Evolutionary conservation across 2,329 filamentous ascomycete genomes (phyloP), one percentile per base, ranked within the genome.

Genomic region (Microsporum audouinii): DNA sequence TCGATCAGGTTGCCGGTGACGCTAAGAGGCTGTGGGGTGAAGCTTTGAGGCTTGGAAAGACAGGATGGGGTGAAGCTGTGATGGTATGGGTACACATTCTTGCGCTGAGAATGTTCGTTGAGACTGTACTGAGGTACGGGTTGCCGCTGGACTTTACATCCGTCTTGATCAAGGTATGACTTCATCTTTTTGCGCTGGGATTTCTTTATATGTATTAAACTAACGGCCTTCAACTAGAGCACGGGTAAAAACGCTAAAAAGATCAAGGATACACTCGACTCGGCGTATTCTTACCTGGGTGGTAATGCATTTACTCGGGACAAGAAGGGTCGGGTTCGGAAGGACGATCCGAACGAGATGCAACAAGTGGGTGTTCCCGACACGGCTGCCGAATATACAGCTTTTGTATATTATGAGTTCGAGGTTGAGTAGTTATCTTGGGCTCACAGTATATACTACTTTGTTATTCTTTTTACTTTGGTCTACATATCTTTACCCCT

Each of bases 341-440:
- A 95, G 75, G 94, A 99, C 71, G 92, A 97, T 69, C 85, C 88
- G 47, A 87, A 85, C 41, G 92, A 97, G 68, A 88, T 96, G 82
- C 89, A 90, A 45, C 63, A 66, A 43, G 60, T 63, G 7, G 61
- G 60, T 33, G 86, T 88, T 2, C 75, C 79, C 38, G 82, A 83
- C 47, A 84, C 84, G 17, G 86, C 86, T 60, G 80, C 83, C 67
- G 91, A 96, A 73, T 99, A 97, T 78, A 94, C 90, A 63, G 88
- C 94, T 45, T 99, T 95, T 76, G 94, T 97, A 71, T 96, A 91
- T 79, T 99, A 97, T 76, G 89, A 96, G 72, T 88, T 97, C 72
- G 89, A 94, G 71, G 85, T 97, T 66, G 75, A 77, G 68, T 83
- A 55, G 45, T 51, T 17, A 36, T 17, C 29, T 55, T 34, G 29